Base-by-base conservation (phyloP, 2,329 filamentous ascomycete species). In the Pseudocercospora fijiensis region DNA sequence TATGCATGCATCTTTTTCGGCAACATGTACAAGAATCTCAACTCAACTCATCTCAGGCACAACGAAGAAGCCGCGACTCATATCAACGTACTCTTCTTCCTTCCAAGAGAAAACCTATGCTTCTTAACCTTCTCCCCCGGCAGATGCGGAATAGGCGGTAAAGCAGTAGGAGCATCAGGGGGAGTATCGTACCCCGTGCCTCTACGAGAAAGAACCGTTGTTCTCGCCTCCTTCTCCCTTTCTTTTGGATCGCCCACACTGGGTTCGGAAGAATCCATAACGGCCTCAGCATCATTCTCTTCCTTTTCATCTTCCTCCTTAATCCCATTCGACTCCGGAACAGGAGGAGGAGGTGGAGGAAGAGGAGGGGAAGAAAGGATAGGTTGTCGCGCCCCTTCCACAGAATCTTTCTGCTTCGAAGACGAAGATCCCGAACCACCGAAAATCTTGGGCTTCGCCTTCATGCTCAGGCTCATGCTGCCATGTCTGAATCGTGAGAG, bases 391-490 rank as follows among this genome's bases (percentile, higher is more conserved):
- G 49, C 86, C 27, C 84, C 85, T 20, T 84, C 83, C 56, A 84
- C 82, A 4, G 80, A 81, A 45, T 73, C 73, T 18, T 60, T 62
- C 28, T 73, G 72, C 65, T 74, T 49, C 16, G 41, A 10, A 20
- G 28, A 27, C 7, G 18, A 8, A 13, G 51, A 53, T 28, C 51
- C 51, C 20, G 51, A 30, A 3, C 28, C 28, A 3, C 53, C 53
- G 70, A 83, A 81, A 16, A 61, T 51, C 28, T 60, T 60, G 24
- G 45, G 47, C 10, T 56, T 62, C 20, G 20, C 55, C 76, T 89
- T 91, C 67, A 88, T 86, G 56, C 90, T 86, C 80, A 96, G 84
- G 67, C 90, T 92, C 79, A 91, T 94, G 76, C 88, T 91, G 9
- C 86, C 86, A 10, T 67, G 69, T 69, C 88, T 85, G 67, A 90